Percentiles rank a stretch among this genome's conserved stretches.
Evolutionary conservation across 1,284 basidiomycete species (phyloP).

Genomic region (Cryptococcus sp.): DNA sequence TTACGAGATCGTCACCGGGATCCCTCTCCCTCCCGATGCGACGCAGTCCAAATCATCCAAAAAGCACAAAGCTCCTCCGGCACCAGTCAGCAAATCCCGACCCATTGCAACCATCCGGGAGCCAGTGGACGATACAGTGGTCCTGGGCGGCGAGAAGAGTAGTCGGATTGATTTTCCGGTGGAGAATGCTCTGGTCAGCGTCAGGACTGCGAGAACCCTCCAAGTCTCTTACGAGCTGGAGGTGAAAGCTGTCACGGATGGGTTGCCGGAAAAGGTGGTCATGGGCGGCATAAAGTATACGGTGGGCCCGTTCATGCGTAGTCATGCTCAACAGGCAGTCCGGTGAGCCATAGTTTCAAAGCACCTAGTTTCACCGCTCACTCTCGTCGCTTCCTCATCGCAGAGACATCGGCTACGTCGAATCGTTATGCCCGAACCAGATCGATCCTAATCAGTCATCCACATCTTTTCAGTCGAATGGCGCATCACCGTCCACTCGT

Average conservation of each 20-base stretch:
- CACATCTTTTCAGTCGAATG: conserved; percentile 4
- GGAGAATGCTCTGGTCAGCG: conserved; percentile 70
- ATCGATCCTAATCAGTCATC: conserved; percentile 6
- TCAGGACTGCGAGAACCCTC: conserved; percentile 74
- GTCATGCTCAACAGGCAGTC: conserved; percentile 41
- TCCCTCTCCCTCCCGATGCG: conserved; percentile 39
- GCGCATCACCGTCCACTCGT: background rate
- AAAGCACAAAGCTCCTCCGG: conserved; percentile 61
- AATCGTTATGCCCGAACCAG: conserved; percentile 38
- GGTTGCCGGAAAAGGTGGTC: conserved; percentile 62
- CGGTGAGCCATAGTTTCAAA: conserved; percentile 31
- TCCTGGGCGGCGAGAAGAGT: conserved; percentile 67
- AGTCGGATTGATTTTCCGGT: conserved; percentile 69
- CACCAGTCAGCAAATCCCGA: conserved; percentile 61
- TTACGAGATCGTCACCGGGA: conserved; percentile 64
- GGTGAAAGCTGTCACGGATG: conserved; percentile 72
- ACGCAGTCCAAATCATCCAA: conserved; percentile 37
- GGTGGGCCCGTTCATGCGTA: conserved; percentile 40
- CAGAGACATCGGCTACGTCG: conserved; percentile 49
- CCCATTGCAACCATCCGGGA: conserved; percentile 37
- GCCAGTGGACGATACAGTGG: conserved; percentile 68
- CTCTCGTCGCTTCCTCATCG: background rate
- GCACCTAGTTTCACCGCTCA: background rate
- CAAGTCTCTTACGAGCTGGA: conserved; percentile 75
- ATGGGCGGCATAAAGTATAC: conserved; percentile 63